Evolutionary conservation across 352 stramenopile genomes (phyloP).

Genomic region (Pythium brachiatum): DNA sequence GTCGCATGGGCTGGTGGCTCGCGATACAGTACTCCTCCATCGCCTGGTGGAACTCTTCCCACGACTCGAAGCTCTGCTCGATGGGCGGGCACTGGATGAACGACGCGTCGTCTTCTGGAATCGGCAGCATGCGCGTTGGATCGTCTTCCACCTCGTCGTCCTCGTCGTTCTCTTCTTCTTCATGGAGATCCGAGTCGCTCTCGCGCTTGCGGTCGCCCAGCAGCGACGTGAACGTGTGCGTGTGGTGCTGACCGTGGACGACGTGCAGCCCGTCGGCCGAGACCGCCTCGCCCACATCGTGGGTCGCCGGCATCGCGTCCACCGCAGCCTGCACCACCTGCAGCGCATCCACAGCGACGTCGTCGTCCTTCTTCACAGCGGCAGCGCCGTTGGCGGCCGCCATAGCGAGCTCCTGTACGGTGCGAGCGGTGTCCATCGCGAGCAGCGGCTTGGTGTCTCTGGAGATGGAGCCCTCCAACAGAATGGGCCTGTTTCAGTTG

Average conservation of each 20-base stretch:
- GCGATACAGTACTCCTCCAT: constrained; percentile 78
- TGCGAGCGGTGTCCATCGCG: constrained; percentile 5
- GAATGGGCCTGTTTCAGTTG: constrained; percentile 4
- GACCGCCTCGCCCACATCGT: constrained; percentile 19
- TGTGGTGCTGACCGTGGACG: constrained; percentile 24
- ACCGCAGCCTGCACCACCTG: constrained; percentile 14
- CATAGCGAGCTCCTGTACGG: constrained; percentile 10
- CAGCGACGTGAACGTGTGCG: constrained; percentile 47
- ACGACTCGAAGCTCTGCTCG: constrained; percentile 79
- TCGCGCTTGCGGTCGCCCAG: constrained; percentile 64
- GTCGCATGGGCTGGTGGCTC: constrained; percentile 76
- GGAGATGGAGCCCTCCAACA: constrained; percentile 14
- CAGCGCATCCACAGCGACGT: constrained; percentile 17
- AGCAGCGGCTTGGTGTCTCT: neutral
- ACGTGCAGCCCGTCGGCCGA: constrained; percentile 27
- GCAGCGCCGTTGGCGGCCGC: constrained; percentile 18
- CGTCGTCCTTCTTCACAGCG: constrained; percentile 21
- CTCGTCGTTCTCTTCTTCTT: constrained; percentile 43
- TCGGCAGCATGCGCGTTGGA: constrained; percentile 38
- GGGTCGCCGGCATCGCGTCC: constrained; percentile 12
- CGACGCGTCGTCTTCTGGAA: constrained; percentile 55
- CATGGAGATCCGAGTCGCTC: constrained; percentile 51
- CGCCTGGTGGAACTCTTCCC: constrained; percentile 76
- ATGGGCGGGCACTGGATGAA: constrained; percentile 69
- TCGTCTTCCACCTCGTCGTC: constrained; percentile 45